Evolutionary conservation across 2,329 filamentous ascomycete genomes (phyloP), one percentile per base, ranked within the genome.

Genomic region (Fusarium humuli): DNA sequence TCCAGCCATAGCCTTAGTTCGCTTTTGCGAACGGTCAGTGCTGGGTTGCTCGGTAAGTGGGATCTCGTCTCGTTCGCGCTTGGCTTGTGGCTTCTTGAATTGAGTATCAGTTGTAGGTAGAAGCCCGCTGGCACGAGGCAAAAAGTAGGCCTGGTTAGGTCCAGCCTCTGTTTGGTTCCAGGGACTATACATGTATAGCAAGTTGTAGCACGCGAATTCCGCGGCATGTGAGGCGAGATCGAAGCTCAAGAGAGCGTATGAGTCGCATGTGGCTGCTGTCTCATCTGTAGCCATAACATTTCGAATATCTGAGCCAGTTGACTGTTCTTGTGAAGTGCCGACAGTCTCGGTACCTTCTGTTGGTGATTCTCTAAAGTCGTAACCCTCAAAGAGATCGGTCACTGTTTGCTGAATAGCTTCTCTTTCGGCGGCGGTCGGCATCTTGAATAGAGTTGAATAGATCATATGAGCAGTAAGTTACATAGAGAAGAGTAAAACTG

Each of bases 151-250:
- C 20, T 29, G 14, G 7, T 30, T 41, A 8, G 12, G 6, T 4
- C 16, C 13, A 2, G 47, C 27, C 30, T 55, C 41, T 12, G 25
- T 27, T 14, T 47, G 22, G 13, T 29, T 34, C 41, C 47, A 62
- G 6, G 57, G 57, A 6, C 41, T 42, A n/a, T 55, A 25, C 23
- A 41, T 34, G 16, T 13, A 32, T 12, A 62, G 7, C 13, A 63
- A 62, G 18, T 27, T 16, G 32, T 30, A 47, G 41, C n/a, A 7
- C 34, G 47, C 60, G 23, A 55, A 29, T 25, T 29, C 57, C 11
- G 10, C 37, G 9, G n/a, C 41, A 18, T 56, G 41, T 20, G 57
- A 63, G 11, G 60, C 32, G 16, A 63, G 41, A 5, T 56, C 57
- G 1, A 42, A n/a, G 22, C 4, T 22, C 12, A 62, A 45, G 13